Evolutionary conservation across 2,329 filamentous ascomycete genomes (phyloP).

Genomic region (Talaromyces verruculosus): DNA sequence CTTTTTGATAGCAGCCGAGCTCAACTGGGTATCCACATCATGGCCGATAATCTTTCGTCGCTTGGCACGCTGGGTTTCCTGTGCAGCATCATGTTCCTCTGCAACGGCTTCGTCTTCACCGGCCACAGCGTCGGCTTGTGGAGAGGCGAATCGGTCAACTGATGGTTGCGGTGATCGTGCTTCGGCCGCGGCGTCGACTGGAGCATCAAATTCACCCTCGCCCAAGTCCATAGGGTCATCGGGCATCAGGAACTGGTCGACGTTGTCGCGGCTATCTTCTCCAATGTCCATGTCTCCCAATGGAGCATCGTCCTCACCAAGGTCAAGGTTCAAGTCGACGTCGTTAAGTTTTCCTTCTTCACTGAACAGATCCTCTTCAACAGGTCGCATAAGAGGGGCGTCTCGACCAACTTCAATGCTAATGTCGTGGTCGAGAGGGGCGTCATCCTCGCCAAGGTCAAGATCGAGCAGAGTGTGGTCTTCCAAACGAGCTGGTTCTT

Average conservation of each 20-base stretch:
- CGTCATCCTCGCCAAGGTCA: slow-evolving; percentile 62
- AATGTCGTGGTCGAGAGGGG: slow-evolving; percentile 64
- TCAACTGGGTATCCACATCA: slow-evolving; percentile 78
- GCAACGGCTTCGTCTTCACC: slow-evolving; percentile 50
- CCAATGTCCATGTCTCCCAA: slow-evolving; percentile 40
- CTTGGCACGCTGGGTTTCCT: slow-evolving; percentile 70
- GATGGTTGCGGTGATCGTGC: slow-evolving; percentile 61
- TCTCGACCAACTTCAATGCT: slow-evolving; percentile 91
- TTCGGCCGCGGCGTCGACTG: slow-evolving; percentile 39
- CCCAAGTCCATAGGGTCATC: slow-evolving; percentile 56
- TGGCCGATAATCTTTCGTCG: slow-evolving; percentile 78
- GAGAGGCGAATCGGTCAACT: slow-evolving; percentile 68
- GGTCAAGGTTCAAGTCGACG: slow-evolving; percentile 51
- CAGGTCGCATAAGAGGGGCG: slow-evolving; percentile 65
- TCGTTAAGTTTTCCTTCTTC: slow-evolving; percentile 66
- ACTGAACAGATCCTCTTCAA: slow-evolving; percentile 55
- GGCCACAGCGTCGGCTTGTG: slow-evolving; percentile 65
- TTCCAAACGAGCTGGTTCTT: slow-evolving; percentile 58
- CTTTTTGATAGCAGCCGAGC: slow-evolving; percentile 74
- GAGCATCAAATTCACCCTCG: slow-evolving; percentile 57
- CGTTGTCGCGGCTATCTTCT: slow-evolving; percentile 50
- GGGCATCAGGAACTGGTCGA: slow-evolving; percentile 57
- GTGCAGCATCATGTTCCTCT: slow-evolving; percentile 52
- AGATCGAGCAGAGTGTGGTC: slow-evolving; percentile 73
- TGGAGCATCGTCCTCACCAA: slow-evolving; percentile 49